A percentile compares a stretch with the other conserved stretches of the same genome.
These are phyloP conservation scores for Phalaenopsis aphrodite DNA, from an alignment of 106 monocot genomes.

Conservation along the genomic window DNA sequence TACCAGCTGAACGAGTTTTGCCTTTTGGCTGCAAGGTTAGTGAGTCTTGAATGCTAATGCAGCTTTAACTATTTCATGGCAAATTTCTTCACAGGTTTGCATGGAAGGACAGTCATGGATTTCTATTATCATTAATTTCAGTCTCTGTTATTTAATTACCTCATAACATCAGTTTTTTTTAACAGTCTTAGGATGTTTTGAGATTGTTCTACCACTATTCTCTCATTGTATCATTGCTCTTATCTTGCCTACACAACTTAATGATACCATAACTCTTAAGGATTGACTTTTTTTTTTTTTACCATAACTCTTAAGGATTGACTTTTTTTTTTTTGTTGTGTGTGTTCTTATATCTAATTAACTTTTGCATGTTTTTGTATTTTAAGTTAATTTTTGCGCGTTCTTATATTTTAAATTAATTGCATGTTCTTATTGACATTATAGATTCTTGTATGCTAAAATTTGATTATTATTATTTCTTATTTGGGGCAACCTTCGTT, in stretches of 20 bases:
- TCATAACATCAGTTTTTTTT: background rate
- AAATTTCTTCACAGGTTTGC: background rate
- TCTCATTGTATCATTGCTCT: background rate
- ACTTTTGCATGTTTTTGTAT: no score
- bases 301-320: background rate
- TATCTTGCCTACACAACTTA: background rate
- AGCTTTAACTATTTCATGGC: background rate
- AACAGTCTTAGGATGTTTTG: background rate
- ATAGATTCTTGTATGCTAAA: background rate
- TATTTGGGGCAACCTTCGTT: background rate
- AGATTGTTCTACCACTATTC: background rate
- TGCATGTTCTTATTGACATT: background rate
- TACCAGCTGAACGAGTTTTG: conserved; percentile 55
- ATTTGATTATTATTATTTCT: background rate
- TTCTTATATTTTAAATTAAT: background rate
- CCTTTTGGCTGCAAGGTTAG: conserved; percentile 97
- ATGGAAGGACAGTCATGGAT: background rate
- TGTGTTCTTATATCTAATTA: no score
- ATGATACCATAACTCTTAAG: background rate
- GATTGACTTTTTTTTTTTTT: background rate
- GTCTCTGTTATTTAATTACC: background rate
- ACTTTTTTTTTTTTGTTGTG: background rate
- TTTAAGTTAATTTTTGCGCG: background rate
- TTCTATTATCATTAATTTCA: background rate
- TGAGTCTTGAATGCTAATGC: background rate